A percentile compares a stretch with the other conserved stretches of the same genome.
Evolutionary conservation across 83 land plant species (phyloP).

Genomic region (Larix sibirica): DNA sequence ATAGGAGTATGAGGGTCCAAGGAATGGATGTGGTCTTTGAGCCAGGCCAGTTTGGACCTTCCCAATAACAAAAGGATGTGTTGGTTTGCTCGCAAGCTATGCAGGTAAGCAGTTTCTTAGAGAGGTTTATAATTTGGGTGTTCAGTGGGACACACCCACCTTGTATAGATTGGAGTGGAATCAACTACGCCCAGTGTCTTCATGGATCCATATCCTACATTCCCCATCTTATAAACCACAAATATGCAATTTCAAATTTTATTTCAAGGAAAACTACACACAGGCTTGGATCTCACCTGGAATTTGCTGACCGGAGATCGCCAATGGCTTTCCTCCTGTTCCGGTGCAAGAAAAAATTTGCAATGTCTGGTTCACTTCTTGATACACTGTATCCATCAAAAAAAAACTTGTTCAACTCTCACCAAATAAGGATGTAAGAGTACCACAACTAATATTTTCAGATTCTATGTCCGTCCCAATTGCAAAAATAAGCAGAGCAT

Average conservation of each 20-base stretch:
- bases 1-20: no score
- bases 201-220: not conserved
- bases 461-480: not conserved
- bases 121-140: no score
- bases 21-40: no score
- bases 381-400: conserved; percentile 53
- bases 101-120: no score
- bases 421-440: not conserved
- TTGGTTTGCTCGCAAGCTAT: no score
- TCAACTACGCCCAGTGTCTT: no score
- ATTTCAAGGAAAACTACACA: not conserved
- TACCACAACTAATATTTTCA: not conserved
- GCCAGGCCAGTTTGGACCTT: no score
- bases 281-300: conserved; percentile 49
- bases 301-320: conserved; percentile 75
- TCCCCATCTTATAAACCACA: not conserved
- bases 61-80: no score
- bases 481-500: not conserved
- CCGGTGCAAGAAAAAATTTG: conserved; percentile 70
- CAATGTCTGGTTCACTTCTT: conserved; percentile 92
- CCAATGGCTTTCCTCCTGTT: conserved; percentile 65
- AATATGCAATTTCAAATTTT: not conserved
- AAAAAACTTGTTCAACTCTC: not conserved
- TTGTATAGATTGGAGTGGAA: no score
- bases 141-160: no score